Evolutionary conservation across 371 early-diverging fungal species (phyloP), one percentile per base, ranked within the genome.

Genomic region (Capillidium heterosporum): DNA sequence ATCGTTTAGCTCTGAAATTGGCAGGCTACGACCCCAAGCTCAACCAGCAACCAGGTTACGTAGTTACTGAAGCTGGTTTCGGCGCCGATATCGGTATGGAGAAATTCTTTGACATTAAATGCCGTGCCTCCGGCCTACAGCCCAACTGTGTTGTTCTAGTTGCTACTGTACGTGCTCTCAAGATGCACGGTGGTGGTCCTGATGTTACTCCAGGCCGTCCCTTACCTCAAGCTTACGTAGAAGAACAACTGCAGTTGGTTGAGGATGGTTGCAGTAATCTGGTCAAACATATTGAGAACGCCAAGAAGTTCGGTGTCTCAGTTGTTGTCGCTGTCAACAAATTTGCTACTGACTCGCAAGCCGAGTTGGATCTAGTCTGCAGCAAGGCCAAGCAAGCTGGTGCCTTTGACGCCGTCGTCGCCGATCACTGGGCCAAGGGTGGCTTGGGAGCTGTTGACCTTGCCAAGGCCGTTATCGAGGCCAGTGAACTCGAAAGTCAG

Each of bases 31-130:
- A 80, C 21, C 70, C 69, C 27, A 71, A 73, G 49, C 66, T 64
- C 19, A 67, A 67, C 10, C 72, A 72, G 42, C 76, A 80, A 57
- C 73, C 82, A 32, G 96, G 96, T 10, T 95, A 84, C 59, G 94
- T 93, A 24, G 82, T 95, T 32, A 96, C 96, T 27, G 96, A 96
- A 70, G 92, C 93, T 21, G 96, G 96, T 3, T 96, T 96, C 61
- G 96, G 96, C 39, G 92, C 95, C n/a, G 96, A 96, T 69, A 96
- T 96, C 70, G 96, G 96, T 48, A 91, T 94, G 89, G 95, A 95
- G 57, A 96, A 95, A 69, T 95, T 96, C 78, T 90, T 95, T 69
- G 82, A 96, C 68, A 95, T 96, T 75, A 96, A 96, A 68, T 96
- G 96, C 69, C 81, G 96, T 46, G 74, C 77, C 8, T 87, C 88